Conservation (phyloP, 2,329 filamentous ascomycete species). For the Pyricularia grisea region DNA sequence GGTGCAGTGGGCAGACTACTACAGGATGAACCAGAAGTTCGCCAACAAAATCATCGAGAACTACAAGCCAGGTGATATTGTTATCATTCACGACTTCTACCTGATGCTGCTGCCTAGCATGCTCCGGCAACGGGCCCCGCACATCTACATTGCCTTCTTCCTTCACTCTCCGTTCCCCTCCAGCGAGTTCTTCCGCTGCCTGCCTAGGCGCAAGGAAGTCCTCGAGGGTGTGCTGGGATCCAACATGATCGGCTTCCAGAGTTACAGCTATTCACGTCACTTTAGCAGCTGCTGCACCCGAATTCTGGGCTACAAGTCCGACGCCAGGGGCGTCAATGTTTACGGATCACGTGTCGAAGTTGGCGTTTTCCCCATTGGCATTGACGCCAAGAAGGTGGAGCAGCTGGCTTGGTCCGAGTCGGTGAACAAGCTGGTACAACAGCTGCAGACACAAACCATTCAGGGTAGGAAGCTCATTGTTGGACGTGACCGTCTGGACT, state of each 20-base stretch:
- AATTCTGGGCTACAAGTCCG: conserved; percentile 82
- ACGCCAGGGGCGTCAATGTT: conserved; percentile 74
- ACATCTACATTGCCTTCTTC: conserved; percentile 92
- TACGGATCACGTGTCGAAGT: conserved; percentile 85
- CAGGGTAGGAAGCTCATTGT: conserved; percentile 92
- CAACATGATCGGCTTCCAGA: conserved; percentile 93
- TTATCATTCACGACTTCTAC: conserved; percentile 92
- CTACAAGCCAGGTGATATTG: conserved; percentile 87
- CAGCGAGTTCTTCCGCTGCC: conserved; percentile 86
- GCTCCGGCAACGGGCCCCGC: conserved; percentile 74
- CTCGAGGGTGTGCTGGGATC: conserved; percentile 82
- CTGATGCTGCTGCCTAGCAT: conserved; percentile 83
- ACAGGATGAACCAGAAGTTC: conserved; percentile 85
- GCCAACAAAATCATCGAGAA: conserved; percentile 79
- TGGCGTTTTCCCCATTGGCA: conserved; percentile 90
- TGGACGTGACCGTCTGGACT: conserved; percentile 87
- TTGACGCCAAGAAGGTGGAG: conserved; percentile 76
- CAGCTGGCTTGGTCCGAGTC: conserved; percentile 62
- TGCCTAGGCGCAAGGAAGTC: conserved; percentile 81
- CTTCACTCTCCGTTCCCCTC: conserved; percentile 91
- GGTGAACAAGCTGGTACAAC: conserved; percentile 62
- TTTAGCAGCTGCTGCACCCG: conserved; percentile 91
- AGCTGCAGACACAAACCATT: conserved; percentile 63
- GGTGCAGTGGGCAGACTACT: conserved; percentile 85
- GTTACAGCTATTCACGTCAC: conserved; percentile 88